Evolutionary conservation across 371 early-diverging fungal species (phyloP).

Genomic region (Zychaea mexicana): DNA sequence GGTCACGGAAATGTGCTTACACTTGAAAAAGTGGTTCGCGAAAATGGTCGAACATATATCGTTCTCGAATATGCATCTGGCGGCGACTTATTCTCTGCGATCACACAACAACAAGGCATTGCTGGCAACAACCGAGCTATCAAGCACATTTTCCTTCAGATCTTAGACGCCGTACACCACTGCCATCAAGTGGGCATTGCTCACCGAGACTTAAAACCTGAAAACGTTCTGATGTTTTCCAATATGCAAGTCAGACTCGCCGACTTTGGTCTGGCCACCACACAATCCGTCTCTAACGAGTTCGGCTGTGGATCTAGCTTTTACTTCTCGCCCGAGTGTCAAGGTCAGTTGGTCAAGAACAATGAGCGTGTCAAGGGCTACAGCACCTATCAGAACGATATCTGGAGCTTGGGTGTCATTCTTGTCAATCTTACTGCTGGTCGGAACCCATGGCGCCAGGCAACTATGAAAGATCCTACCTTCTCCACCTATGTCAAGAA

Average conservation of each 20-base stretch:
- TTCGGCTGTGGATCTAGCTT: slow-evolving; percentile 84
- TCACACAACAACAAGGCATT: slow-evolving; percentile 55
- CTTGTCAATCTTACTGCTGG: slow-evolving; percentile 78
- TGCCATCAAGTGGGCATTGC: slow-evolving; percentile 81
- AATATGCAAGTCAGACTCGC: slow-evolving; percentile 61
- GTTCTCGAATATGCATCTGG: slow-evolving; percentile 71
- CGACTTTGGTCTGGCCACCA: slow-evolving; percentile 81
- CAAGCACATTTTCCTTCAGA: slow-evolving; percentile 77
- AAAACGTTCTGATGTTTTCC: slow-evolving; percentile 79
- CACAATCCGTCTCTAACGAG: slow-evolving; percentile 66
- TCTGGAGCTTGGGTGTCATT: slow-evolving; percentile 86
- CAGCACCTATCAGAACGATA: slow-evolving; percentile 78
- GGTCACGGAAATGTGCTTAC: slow-evolving; percentile 70
- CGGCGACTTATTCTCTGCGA: slow-evolving; percentile 67
- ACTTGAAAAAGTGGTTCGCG: slow-evolving; percentile 65
- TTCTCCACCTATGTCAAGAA: slow-evolving; percentile 67
- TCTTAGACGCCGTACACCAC: slow-evolving; percentile 79
- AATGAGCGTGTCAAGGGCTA: slow-evolving; percentile 55
- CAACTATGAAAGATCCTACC: slow-evolving; percentile 66
- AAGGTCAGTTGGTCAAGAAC: slow-evolving; percentile 57
- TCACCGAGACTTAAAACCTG: slow-evolving; percentile 93
- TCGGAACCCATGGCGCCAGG: slow-evolving; percentile 84
- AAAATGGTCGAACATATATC: slow-evolving; percentile 58
- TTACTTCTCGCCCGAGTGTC: slow-evolving; percentile 93
- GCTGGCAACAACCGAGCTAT: slow-evolving; percentile 66